These are phyloP conservation scores for Myriangium duriaei DNA, from an alignment of 2,329 filamentous ascomycete genomes.

Conservation along the genomic window DNA sequence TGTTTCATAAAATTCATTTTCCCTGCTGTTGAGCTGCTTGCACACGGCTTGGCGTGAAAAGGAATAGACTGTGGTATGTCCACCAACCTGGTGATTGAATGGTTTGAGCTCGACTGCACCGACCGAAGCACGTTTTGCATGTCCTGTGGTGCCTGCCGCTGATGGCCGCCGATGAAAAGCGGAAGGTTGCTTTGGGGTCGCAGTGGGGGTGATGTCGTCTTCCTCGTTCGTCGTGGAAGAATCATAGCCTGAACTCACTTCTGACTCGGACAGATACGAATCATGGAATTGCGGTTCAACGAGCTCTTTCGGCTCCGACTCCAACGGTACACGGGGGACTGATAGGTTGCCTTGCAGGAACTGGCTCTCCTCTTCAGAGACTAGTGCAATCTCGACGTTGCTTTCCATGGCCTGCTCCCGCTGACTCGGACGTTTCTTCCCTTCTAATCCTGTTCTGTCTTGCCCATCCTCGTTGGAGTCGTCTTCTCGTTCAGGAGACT, in stretches of 20 bases:
- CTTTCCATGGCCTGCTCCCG: constrained; percentile 17
- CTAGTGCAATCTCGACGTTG: constrained; percentile 51
- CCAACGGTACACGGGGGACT: constrained; percentile 21
- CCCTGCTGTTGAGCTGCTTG: constrained; percentile 94
- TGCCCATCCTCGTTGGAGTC: not conserved
- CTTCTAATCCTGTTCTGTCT: not conserved
- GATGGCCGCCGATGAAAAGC: constrained; percentile 2
- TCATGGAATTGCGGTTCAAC: constrained; percentile 16
- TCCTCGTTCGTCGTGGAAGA: constrained; percentile 34
- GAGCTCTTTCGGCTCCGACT: constrained; percentile 20
- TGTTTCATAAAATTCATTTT: constrained; percentile 97
- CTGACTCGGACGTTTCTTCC: constrained; percentile 7
- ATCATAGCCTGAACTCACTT: constrained; percentile 29
- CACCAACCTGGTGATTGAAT: constrained; percentile 93
- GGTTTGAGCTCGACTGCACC: constrained; percentile 93
- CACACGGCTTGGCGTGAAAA: constrained; percentile 93
- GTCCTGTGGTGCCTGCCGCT: constrained; percentile 1
- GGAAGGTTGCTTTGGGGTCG: constrained; percentile 24
- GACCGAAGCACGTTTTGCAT: constrained; percentile 44
- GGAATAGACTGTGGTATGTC: constrained; percentile 89
- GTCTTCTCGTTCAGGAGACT: constrained; percentile 1
- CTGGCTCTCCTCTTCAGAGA: constrained; percentile 47
- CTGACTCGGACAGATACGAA: constrained; percentile 22
- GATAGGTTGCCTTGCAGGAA: constrained; percentile 48
- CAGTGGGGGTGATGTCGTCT: constrained; percentile 36